Conservation (phyloP, 179 eudicot genomes). For the Monotropa hypopitys region DNA sequence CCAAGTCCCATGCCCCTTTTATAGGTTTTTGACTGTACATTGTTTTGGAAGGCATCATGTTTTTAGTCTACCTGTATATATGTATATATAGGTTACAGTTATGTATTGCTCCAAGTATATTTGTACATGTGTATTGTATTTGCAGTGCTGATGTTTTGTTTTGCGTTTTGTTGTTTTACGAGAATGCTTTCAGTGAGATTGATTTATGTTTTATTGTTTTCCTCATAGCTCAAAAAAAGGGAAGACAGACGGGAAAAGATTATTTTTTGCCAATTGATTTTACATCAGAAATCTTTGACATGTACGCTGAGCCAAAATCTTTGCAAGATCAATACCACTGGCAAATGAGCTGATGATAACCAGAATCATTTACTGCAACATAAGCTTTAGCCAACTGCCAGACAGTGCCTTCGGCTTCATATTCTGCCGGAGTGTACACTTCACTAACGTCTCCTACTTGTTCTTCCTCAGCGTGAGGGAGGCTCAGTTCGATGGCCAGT, state of each 20-base stretch:
- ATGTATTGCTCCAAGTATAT: not conserved
- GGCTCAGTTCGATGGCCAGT: constrained; percentile 58
- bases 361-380: constrained; percentile 57
- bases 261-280: not conserved
- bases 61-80: not conserved
- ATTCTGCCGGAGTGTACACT: constrained; percentile 44
- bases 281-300: not conserved
- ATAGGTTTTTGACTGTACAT: not conserved
- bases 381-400: constrained; percentile 82
- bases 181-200: not conserved
- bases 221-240: not conserved
- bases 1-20: too few relatives aligned
- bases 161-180: not conserved
- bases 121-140: not conserved
- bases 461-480: constrained; percentile 49
- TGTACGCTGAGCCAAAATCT: too few relatives aligned
- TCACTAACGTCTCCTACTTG: constrained; percentile 33
- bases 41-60: not conserved
- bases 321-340: constrained; percentile 2
- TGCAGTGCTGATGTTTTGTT: not conserved
- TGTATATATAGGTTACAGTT: not conserved
- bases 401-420: constrained; percentile 43
- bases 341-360: constrained; percentile 64
- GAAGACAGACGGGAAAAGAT: not conserved
- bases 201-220: not conserved